A percentile compares a stretch with the other conserved stretches of the same genome.
phyloP scores from a whole-genome alignment of 2,329 filamentous ascomycete genomes.

The Diaporthe capsici region DNA sequence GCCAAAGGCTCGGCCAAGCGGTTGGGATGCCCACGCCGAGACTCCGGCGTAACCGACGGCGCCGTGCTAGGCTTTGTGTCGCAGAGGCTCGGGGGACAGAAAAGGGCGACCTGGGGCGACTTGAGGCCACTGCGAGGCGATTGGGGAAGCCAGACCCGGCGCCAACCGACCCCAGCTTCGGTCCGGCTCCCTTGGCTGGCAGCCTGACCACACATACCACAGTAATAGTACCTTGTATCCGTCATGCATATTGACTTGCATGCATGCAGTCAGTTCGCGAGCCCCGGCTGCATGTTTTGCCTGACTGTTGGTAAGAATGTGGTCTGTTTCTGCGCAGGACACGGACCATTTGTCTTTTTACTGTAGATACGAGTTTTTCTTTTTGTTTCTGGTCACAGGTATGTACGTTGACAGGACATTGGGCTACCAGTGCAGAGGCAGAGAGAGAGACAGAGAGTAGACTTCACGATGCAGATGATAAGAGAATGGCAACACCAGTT shows the following conservation, averaged over 20 bases:
- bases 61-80: slow-evolving; percentile 1
- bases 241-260: slow-evolving; percentile 16
- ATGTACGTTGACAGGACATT: too few relatives aligned
- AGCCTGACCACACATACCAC: slow-evolving; percentile 2
- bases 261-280: neutral
- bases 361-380: too few relatives aligned
- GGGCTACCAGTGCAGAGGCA: neutral
- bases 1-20: slow-evolving; percentile 20
- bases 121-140: neutral
- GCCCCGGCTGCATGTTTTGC: neutral
- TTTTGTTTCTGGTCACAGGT: too few relatives aligned
- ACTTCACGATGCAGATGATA: neutral
- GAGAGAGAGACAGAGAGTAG: neutral
- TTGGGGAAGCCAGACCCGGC: slow-evolving; percentile 27
- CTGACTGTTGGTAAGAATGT: neutral
- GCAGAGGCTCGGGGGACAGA: neutral
- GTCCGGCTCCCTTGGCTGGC: slow-evolving; percentile 29
- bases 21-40: slow-evolving; percentile 30
- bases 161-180: slow-evolving; percentile 7
- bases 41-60: slow-evolving; percentile 27
- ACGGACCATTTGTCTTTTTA: too few relatives aligned
- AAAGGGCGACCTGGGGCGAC: neutral
- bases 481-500: neutral
- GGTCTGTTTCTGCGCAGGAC: neutral
- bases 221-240: neutral